A percentile compares a stretch with the other conserved stretches of the same genome.
Evolutionary conservation across 1,284 basidiomycete species (phyloP).

Genomic region (Prillingera fragicola): DNA sequence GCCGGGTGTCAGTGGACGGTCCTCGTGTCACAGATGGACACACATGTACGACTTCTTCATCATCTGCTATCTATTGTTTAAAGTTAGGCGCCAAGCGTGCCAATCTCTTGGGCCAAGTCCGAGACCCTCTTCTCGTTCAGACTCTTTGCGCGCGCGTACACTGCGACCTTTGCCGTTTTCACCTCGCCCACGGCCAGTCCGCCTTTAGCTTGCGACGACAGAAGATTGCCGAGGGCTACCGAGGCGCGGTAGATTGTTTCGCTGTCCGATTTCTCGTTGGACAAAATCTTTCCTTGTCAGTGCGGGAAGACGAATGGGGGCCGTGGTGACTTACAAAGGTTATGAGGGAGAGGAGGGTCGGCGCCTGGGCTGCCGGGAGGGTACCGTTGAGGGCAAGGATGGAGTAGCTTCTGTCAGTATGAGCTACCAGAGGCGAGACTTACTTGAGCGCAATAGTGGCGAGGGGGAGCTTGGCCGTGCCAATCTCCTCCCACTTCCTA

Average conservation of each 20-base stretch:
- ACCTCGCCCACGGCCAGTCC: conserved; percentile 37
- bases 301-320: not conserved
- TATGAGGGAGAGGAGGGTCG: conserved; percentile 26
- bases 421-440: conserved; percentile 10
- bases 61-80: no score
- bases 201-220: conserved; percentile 38
- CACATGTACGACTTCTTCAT: no score
- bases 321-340: conserved; percentile 16
- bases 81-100: conserved; percentile 8
- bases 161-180: conserved; percentile 32
- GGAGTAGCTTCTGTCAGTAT: conserved; percentile 43
- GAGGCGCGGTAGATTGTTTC: conserved; percentile 80
- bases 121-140: conserved; percentile 46
- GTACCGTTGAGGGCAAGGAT: conserved; percentile 43
- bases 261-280: conserved; percentile 64
- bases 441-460: conserved; percentile 46
- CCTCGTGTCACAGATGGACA: no score
- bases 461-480: conserved; percentile 29
- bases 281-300: conserved; percentile 53
- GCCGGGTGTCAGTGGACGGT: no score
- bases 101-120: conserved; percentile 43
- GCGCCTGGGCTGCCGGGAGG: conserved; percentile 27
- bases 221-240: conserved; percentile 79
- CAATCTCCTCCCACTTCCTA: conserved; percentile 26
- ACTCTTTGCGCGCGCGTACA: conserved; percentile 26